Evolutionary conservation across 352 stramenopile genomes (phyloP).

Genomic region (Hyaloperonospora arabidopsidis): DNA sequence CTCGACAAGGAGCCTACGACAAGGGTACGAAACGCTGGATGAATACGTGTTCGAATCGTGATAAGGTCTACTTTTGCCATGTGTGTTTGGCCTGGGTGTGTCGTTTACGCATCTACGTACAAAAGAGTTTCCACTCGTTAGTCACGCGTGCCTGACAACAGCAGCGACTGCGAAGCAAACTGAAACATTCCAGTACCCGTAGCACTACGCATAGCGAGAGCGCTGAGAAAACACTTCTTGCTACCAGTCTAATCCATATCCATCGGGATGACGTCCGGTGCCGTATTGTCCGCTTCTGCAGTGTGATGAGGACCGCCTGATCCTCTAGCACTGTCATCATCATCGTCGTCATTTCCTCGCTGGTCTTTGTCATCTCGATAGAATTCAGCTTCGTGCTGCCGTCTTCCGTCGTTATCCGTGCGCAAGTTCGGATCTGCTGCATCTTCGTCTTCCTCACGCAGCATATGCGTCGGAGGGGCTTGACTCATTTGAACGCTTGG

Average conservation of each 20-base stretch:
- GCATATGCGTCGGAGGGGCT: conserved; percentile 59
- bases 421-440: conserved; percentile 55
- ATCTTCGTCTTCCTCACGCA: conserved; percentile 79
- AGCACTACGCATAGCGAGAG: neutral
- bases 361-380: conserved; percentile 78
- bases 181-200: too few relatives aligned
- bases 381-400: conserved; percentile 76
- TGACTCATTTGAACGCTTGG: conserved; percentile 79
- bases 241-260: conserved; percentile 49
- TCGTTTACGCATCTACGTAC: too few relatives aligned
- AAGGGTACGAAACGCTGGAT: too few relatives aligned
- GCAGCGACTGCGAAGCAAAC: too few relatives aligned
- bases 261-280: conserved; percentile 66
- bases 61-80: too few relatives aligned
- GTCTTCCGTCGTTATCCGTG: conserved; percentile 59
- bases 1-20: too few relatives aligned
- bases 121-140: too few relatives aligned
- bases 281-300: conserved; percentile 38
- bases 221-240: neutral
- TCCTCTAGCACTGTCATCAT: conserved; percentile 21
- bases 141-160: too few relatives aligned
- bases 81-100: too few relatives aligned
- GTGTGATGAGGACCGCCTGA: conserved; percentile 19
- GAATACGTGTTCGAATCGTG: too few relatives aligned
- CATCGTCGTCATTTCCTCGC: conserved; percentile 44